Base-by-base conservation (phyloP, 2,329 filamentous ascomycete species). In the Fusarium subtropicale region DNA sequence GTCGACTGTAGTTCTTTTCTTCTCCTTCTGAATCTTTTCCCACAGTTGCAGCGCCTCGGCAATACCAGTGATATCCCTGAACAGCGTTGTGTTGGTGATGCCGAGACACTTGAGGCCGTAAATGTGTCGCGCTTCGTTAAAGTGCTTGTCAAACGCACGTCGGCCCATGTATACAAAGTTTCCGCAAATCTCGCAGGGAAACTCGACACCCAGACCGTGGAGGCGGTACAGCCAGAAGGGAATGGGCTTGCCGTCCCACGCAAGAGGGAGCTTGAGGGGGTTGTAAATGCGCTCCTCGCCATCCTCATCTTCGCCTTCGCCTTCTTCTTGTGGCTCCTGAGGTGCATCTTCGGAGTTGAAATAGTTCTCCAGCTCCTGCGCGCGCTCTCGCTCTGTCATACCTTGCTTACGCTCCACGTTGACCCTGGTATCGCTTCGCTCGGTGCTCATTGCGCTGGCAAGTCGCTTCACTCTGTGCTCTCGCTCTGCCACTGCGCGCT, bases 81-180 rank as follows among this genome's bases (percentile, higher is more conserved):
- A 99, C 18, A 99, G 84, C 30, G 90, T 90, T 3, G 94, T 94
- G 76, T 97, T 96, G 10, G 91, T 97, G 77, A 99, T 96, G 22
- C 97, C 97, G 52, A 99, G 82, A 76, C 95, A 97, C 79, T 97
- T 96, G 71, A 99, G 82, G 1, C 96, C 96, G 77, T 97, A 96
- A 50, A 98, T 92, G 77, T 99, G 96, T 55, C 94, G 86, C 11
- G 92, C 90, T 79, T 99, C 96, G 72, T 94, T 97, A 82, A 99
- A 99, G 79, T 99, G 96, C 84, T 99, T 99, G 78, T 99, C 96
- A 74, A 97, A 99, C 2, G 94, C 94, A 51, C 96, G 89, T 26
- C 96, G 88, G 18, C 96, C 96, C 92, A 97, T 97, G 83, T 98
- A 98, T n/a, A 97, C 94, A 76, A 94, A 97, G 80, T 98, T 98